Percentiles rank a stretch among this genome's conserved stretches.
These are phyloP conservation scores for Astragalus membranaceus DNA, from an alignment of 306 rosid genomes.

Conservation along the genomic window DNA sequence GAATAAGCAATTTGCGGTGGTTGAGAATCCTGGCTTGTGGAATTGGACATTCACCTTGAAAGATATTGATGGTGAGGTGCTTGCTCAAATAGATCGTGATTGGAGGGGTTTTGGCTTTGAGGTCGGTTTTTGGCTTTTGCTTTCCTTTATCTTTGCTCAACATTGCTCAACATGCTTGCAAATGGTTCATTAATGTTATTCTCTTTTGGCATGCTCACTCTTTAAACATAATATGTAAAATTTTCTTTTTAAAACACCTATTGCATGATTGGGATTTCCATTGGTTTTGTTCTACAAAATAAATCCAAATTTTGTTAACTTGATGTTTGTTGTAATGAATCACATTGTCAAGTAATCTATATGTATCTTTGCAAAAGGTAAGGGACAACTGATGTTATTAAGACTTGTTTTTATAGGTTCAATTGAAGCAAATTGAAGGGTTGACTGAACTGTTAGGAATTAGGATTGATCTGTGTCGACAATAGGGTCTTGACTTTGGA, in stretches of 20 bases:
- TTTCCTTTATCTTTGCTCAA: background rate
- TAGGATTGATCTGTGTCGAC: no score
- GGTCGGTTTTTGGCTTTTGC: constrained; percentile 43
- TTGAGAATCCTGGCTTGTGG: constrained; percentile 99
- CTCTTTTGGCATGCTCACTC: background rate
- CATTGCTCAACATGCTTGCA: constrained; percentile 10
- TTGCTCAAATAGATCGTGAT: constrained; percentile 89
- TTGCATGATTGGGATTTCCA: background rate
- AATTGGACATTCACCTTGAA: constrained; percentile 92
- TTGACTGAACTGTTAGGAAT: no score
- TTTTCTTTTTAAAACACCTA: background rate
- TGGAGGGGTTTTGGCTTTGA: constrained; percentile 99
- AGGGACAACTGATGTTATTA: no score
- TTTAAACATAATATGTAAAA: background rate
- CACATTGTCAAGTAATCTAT: no score
- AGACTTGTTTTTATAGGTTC: no score
- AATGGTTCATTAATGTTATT: background rate
- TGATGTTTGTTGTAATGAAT: background rate
- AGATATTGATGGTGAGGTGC: constrained; percentile 68
- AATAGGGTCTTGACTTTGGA: no score
- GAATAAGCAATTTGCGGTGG: constrained; percentile 79
- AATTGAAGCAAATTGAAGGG: no score
- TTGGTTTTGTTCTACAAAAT: constrained; percentile 12
- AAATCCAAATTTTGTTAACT: background rate
- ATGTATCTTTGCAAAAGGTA: no score